Evolutionary conservation across 2,329 filamentous ascomycete species (phyloP), one percentile per base, ranked within the genome.

Genomic region (Simplicillium aogashimaense): DNA sequence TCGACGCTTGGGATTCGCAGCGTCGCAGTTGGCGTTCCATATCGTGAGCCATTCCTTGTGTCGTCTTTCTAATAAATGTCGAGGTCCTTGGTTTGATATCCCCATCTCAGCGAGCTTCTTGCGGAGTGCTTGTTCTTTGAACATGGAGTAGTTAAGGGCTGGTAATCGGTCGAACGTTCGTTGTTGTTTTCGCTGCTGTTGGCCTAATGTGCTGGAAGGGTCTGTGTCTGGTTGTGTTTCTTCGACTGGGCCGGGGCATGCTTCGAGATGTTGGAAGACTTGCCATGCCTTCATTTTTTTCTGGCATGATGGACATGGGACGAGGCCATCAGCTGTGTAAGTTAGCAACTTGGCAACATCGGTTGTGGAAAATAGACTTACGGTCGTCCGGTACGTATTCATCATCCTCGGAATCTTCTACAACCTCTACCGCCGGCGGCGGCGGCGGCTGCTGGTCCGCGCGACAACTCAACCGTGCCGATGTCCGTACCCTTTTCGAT

Each of bases 11-110:
- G 87, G 87, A 2, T 68, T 67, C 29, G 74, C 75, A 2, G 89
- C 83, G 59, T 98, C 92, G 61, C 88, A 95, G 56, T 98, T 98
- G 10, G 94, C 86, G 58, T 98, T 98, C 83, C 87, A 95, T 14
- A 98, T 65, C 30, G 92, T 95, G 38, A 92, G 73, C 89, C 89
- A 98, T 60, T 98, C 92, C 17, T 77, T 86, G 53, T 97, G 89
- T 14, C 94, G 76, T 48, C 73, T 76, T 56, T 90, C 83, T 40
- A 97, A 67, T 2, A 89, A 68, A 35, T 72, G 65, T 35, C 82
- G 82, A 1, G 72, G 61, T 1, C 92, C 92, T 44, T 65, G 69
- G 9, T 70, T 74, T 0, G 86, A 81, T 42, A 97, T 80, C 1
- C 89, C 87, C 1, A 92, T 68, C 3, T 95, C 87, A 14, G 68